A percentile compares a stretch with the other conserved stretches of the same genome.
Conservation (phyloP, 768 basidiomycete genomes). For the Tubosaeta brunneosetosa region DNA sequence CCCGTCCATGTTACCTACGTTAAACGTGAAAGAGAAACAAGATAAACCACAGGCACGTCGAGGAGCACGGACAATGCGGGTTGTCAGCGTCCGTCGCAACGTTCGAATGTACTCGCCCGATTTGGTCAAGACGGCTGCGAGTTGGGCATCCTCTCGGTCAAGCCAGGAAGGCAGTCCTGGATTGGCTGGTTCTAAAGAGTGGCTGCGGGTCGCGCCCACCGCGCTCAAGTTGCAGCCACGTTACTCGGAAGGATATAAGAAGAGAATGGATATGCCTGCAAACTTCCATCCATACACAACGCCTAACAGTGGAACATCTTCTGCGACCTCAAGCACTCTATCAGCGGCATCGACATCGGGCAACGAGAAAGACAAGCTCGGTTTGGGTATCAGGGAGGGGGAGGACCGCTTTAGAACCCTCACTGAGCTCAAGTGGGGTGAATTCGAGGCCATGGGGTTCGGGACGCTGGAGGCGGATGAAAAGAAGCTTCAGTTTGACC, state of each 20-base stretch:
- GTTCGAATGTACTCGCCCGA: constrained; percentile 87
- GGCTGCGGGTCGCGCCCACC: constrained; percentile 66
- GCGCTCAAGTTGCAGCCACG: constrained; percentile 58
- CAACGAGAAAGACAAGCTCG: constrained; percentile 30
- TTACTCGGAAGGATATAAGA: constrained; percentile 73
- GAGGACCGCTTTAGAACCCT: constrained; percentile 76
- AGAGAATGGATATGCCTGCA: constrained; percentile 65
- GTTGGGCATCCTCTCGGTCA: constrained; percentile 41
- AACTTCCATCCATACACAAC: constrained; percentile 51
- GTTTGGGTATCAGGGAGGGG: constrained; percentile 37
- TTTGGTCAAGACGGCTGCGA: constrained; percentile 61
- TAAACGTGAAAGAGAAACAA: constrained; percentile 46
- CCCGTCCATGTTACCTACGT: constrained; percentile 68
- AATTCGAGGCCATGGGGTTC: constrained; percentile 85
- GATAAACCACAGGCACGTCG: constrained; percentile 61
- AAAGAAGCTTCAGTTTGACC: constrained; percentile 86
- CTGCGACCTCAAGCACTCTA: constrained; percentile 40
- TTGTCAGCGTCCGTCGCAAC: constrained; percentile 72
- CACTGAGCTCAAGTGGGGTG: constrained; percentile 88
- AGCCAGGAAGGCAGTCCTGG: constrained; percentile 25
- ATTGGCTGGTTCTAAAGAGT: constrained; percentile 62
- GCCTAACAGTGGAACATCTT: constrained; percentile 29
- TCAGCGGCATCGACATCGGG: constrained; percentile 32
- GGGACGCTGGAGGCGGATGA: constrained; percentile 44
- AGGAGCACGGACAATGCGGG: constrained; percentile 72